These are phyloP conservation scores for Aleurites moluccanus DNA, from an alignment of 441 rosid genomes.

Conservation along the genomic window DNA sequence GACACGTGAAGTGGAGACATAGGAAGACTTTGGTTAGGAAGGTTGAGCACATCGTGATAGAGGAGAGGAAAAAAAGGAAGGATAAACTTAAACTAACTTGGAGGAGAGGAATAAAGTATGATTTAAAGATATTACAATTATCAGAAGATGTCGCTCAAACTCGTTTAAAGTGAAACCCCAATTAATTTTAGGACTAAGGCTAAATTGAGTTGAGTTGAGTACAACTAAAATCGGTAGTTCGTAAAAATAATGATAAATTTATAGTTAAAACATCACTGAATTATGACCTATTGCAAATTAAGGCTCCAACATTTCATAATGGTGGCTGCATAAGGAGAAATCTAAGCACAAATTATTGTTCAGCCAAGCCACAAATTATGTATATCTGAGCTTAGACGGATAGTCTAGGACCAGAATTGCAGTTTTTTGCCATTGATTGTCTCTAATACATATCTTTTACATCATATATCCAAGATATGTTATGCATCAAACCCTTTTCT, in stretches of 20 bases:
- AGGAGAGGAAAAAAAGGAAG: too few species aligned
- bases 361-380: neutral
- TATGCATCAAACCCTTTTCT: neutral
- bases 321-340: neutral
- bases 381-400: neutral
- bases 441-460: neutral
- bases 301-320: constrained; percentile 2
- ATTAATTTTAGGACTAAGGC: too few species aligned
- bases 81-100: too few species aligned
- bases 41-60: too few species aligned
- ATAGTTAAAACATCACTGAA: neutral
- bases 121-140: too few species aligned
- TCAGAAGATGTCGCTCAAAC: too few species aligned
- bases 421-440: neutral
- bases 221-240: neutral
- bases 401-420: neutral
- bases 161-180: too few species aligned
- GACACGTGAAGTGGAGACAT: too few species aligned
- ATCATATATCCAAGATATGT: neutral
- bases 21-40: too few species aligned
- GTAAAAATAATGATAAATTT: neutral
- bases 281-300: neutral
- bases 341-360: neutral
- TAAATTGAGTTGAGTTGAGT: too few species aligned
- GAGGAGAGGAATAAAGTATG: too few species aligned